Conservation (phyloP, 176 grass and related monocot genomes). For the Pontederia crassipes region DNA sequence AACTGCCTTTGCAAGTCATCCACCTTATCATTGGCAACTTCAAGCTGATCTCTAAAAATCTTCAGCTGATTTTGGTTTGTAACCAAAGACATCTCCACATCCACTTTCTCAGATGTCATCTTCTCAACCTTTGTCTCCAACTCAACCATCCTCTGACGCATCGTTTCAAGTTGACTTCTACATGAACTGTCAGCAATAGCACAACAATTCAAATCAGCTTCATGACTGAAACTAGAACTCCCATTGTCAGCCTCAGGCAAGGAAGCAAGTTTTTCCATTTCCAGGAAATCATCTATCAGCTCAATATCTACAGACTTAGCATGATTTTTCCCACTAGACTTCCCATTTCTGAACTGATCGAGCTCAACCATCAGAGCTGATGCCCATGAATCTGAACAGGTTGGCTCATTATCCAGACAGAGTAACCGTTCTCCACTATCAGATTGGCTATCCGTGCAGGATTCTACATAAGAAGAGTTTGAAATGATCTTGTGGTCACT, state of each 20-base stretch:
- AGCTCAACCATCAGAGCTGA: slow-evolving; percentile 52
- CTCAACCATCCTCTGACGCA: slow-evolving; percentile 21
- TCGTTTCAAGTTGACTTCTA: slow-evolving; percentile 1
- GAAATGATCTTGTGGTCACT: slow-evolving; percentile 20
- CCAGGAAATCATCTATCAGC: slow-evolving; percentile 69
- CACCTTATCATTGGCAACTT: slow-evolving; percentile 45
- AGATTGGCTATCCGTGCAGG: slow-evolving; percentile 28
- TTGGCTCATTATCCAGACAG: slow-evolving; percentile 27
- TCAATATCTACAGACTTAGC: slow-evolving; percentile 29
- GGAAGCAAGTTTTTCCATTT: slow-evolving; percentile 71
- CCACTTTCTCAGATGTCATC: slow-evolving; percentile 35
- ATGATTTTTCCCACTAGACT: slow-evolving; percentile 18
- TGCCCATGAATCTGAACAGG: slow-evolving; percentile 66
- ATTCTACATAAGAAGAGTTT: slow-evolving; percentile 28
- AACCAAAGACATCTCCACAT: slow-evolving; percentile 44
- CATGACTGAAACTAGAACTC: background rate
- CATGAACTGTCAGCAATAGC: background rate
- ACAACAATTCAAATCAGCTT: background rate
- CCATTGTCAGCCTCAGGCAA: background rate
- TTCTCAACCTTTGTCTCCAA: slow-evolving; percentile 47
- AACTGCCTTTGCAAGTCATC: slow-evolving; percentile 54
- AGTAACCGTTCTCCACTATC: slow-evolving; percentile 21
- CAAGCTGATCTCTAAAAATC: slow-evolving; percentile 23
- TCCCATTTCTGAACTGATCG: slow-evolving; percentile 65
- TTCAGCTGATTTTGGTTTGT: slow-evolving; percentile 38